phyloP scores from a whole-genome alignment of 305 asterid genomes.

The Petunia hybrid region DNA sequence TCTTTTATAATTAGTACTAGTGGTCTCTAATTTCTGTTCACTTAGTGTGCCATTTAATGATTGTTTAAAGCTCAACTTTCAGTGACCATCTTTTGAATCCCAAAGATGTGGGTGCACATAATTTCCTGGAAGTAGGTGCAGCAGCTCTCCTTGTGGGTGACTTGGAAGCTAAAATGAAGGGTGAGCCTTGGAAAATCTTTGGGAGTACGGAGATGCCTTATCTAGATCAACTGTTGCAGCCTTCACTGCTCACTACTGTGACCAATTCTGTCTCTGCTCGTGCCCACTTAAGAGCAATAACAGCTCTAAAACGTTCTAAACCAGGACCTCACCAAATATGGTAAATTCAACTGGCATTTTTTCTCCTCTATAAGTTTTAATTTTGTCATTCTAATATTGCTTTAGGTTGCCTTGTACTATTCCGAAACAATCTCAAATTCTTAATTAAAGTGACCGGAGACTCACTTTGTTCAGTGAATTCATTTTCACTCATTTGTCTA shows the following conservation, averaged over 20 bases:
- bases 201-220: conserved; percentile 95
- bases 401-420: conserved; percentile 15
- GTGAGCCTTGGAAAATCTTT: conserved; percentile 79
- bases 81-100: conserved; percentile 81
- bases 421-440: conserved; percentile 21
- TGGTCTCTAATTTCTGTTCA: conserved; percentile 30
- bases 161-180: conserved; percentile 95
- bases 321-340: conserved; percentile 83
- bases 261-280: conserved; percentile 94
- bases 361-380: background rate
- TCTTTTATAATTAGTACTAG: conserved; percentile 34
- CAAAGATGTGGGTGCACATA: conserved; percentile 73
- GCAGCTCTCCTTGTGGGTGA: conserved; percentile 99
- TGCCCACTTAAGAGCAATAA: conserved; percentile 95
- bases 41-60: conserved; percentile 34
- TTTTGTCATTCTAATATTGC: conserved; percentile 18
- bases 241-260: conserved; percentile 95
- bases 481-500: conserved; percentile 3
- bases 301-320: conserved; percentile 90
- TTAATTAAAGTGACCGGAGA: conserved; percentile 22
- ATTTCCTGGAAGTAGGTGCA: conserved; percentile 97
- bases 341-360: conserved; percentile 45
- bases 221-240: conserved; percentile 96
- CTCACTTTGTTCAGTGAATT: conserved; percentile 9
- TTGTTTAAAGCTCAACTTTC: conserved; percentile 50